Conservation (phyloP, 73 alveolate species). For the Symbiodinium pilosum region DNA sequence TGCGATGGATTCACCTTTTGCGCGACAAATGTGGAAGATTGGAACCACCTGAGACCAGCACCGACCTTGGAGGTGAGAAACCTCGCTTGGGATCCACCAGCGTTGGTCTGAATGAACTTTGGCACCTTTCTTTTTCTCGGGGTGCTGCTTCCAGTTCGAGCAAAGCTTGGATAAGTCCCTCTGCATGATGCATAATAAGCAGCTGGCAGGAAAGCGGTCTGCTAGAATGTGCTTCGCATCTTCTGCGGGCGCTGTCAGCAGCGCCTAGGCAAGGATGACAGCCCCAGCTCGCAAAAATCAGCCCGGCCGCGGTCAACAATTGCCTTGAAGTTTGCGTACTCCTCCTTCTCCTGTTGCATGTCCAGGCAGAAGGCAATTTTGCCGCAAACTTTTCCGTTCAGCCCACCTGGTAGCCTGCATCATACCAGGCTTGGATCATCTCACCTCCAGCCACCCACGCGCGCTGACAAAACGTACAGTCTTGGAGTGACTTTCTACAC, state of each 20-base stretch:
- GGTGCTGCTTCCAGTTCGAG: no score
- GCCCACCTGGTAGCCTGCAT: slow-evolving; percentile 90
- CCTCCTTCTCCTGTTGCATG: slow-evolving; percentile 90
- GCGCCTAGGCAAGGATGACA: not conserved
- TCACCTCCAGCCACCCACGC: no score
- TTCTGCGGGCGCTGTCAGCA: slow-evolving; percentile 94
- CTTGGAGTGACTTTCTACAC: no score
- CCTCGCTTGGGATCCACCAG: slow-evolving; percentile 93
- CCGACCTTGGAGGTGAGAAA: slow-evolving; percentile 84
- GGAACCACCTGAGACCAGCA: no score
- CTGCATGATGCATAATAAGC: not conserved
- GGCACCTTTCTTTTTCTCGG: no score
- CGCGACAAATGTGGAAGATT: no score
- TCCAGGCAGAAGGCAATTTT: no score
- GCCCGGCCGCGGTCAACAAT: not conserved
- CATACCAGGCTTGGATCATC: slow-evolving; percentile 94
- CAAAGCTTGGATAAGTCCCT: no score
- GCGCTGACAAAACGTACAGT: no score
- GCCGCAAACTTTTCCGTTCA: no score
- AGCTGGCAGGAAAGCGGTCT: slow-evolving; percentile 55
- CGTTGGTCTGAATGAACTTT: slow-evolving; percentile 92
- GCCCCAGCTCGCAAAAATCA: not conserved
- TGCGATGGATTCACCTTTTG: slow-evolving; percentile 93
- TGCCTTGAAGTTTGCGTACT: slow-evolving; percentile 93
- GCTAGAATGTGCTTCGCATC: slow-evolving; percentile 93